Percentiles rank a stretch among this genome's conserved stretches.
Evolutionary conservation across 73 alveolate species (phyloP).

Genomic region (Paramecium sexaurelia): DNA sequence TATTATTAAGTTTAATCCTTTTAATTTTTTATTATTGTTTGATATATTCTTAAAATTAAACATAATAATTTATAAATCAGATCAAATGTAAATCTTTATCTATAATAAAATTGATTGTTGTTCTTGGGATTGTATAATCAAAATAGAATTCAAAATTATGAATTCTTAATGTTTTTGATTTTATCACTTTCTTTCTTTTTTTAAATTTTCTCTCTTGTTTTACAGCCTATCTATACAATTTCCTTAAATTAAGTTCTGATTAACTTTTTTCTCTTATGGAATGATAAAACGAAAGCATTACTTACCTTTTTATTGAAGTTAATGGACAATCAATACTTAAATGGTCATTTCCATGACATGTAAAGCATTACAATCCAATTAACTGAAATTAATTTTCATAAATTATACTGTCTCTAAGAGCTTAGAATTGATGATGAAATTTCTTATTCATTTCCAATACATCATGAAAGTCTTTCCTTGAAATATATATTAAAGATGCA

Average conservation of each 20-base stretch:
- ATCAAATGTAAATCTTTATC: neutral
- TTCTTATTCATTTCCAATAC: conserved; percentile 6
- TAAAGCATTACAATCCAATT: conserved; percentile 8
- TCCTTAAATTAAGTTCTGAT: neutral
- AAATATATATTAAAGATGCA: neutral
- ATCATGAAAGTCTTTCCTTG: conserved; percentile 18
- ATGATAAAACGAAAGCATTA: neutral
- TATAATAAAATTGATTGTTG: neutral
- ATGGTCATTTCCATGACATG: neutral
- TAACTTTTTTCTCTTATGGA: neutral
- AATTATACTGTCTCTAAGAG: conserved; percentile 49
- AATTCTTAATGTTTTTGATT: neutral
- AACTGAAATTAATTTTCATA: neutral
- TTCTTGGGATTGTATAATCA: neutral
- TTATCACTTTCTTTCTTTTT: neutral
- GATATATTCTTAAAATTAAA: neutral
- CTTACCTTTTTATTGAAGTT: neutral
- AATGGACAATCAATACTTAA: conserved; percentile 32
- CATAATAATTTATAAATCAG: neutral
- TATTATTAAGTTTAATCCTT: too few species aligned
- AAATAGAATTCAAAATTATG: neutral
- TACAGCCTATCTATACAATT: neutral
- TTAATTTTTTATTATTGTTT: too few species aligned
- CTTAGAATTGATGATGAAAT: conserved; percentile 44
- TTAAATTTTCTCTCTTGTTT: neutral